Percentiles rank a stretch among this genome's conserved stretches.
Conservation (phyloP, 1,284 basidiomycete species). For the Irpex sp. region DNA sequence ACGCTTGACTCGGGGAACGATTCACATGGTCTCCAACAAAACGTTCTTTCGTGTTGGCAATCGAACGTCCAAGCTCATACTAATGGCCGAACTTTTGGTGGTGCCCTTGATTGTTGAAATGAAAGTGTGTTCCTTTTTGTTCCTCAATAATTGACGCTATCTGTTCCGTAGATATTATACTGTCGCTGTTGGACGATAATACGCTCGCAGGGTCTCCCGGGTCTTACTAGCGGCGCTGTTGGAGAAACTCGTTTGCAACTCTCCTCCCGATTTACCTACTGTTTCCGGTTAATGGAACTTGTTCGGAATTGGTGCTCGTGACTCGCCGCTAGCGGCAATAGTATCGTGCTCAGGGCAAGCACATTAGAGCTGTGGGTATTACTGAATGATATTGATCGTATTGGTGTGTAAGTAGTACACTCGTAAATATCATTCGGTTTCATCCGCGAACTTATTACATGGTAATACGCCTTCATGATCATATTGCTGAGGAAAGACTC, state of each 20-base stretch:
- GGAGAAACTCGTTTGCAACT: neutral
- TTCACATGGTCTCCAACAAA: neutral
- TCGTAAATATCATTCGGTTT: too few species aligned
- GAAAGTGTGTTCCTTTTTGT: neutral
- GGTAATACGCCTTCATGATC: too few species aligned
- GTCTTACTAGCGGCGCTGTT: neutral
- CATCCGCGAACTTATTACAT: too few species aligned
- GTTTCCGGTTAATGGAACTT: too few species aligned
- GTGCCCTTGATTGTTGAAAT: neutral
- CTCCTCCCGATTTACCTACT: too few species aligned
- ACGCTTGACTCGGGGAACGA: conserved; percentile 7
- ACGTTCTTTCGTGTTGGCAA: neutral
- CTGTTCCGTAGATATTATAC: neutral
- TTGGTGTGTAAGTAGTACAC: too few species aligned
- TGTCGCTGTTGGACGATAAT: neutral
- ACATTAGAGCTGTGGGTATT: too few species aligned
- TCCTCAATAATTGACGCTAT: neutral
- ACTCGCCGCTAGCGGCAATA: too few species aligned
- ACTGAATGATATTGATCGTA: too few species aligned
- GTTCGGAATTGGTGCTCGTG: too few species aligned
- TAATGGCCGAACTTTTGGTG: neutral
- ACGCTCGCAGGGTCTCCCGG: neutral
- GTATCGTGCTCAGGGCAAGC: too few species aligned
- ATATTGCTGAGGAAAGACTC: too few species aligned
- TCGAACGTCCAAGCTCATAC: neutral